Evolutionary conservation across 148 eudicot genomes (phyloP).

Genomic region (Diospyros lotus): DNA sequence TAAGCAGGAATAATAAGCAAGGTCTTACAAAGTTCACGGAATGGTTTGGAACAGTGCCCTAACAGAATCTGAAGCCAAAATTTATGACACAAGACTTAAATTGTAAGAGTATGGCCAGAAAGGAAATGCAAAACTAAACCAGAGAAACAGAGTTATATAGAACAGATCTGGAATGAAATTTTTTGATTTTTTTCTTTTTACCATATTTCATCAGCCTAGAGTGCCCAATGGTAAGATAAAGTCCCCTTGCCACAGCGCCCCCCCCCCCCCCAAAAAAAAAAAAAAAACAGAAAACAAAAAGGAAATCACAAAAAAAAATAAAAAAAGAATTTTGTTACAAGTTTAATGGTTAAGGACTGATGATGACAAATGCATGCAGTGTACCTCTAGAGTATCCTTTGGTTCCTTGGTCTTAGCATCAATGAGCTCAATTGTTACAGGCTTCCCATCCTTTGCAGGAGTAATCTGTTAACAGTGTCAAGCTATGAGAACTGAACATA

Average conservation of each 20-base stretch:
- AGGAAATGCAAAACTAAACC: no score
- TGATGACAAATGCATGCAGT: slow-evolving; percentile 6
- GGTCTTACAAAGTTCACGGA: background rate
- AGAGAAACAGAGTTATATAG: no score
- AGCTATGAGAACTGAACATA: slow-evolving; percentile 6
- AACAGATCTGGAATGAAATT: no score
- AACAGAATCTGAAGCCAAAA: background rate
- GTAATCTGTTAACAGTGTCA: slow-evolving; percentile 57
- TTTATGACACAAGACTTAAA: background rate
- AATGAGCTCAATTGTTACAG: slow-evolving; percentile 89
- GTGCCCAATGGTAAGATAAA: background rate
- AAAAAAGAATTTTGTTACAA: background rate
- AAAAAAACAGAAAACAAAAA: no score
- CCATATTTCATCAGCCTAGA: background rate
- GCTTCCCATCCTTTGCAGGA: slow-evolving; percentile 98
- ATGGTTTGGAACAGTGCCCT: background rate
- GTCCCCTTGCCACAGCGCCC: background rate
- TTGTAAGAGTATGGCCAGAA: background rate
- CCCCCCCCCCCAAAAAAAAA: background rate
- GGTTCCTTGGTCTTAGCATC: slow-evolving; percentile 97
- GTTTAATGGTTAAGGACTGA: background rate
- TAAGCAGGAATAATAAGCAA: background rate
- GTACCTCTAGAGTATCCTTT: slow-evolving; percentile 88
- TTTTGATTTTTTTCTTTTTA: background rate
- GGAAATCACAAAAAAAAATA: no score